phyloP scores from a whole-genome alignment of 306 rosid genomes.

The Sicyos baderoa region DNA sequence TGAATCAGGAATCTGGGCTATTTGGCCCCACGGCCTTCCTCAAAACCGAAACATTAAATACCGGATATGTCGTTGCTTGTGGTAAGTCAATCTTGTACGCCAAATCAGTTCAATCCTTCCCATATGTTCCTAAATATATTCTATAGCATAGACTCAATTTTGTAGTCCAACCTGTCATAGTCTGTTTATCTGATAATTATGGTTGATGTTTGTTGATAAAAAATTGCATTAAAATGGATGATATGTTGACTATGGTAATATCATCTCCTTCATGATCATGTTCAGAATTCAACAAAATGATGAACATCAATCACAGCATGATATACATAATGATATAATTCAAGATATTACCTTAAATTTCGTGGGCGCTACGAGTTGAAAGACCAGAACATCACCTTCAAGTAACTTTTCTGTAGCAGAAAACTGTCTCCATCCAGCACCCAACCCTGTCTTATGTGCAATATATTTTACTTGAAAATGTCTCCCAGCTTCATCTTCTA shows the following conservation, averaged over 20 bases:
- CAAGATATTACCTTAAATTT: slow-evolving; percentile 60
- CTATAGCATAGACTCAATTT: background rate
- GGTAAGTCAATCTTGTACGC: too few relatives aligned
- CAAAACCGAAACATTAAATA: too few relatives aligned
- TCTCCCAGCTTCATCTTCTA: slow-evolving; percentile 76
- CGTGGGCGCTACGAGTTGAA: slow-evolving; percentile 73
- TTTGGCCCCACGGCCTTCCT: too few relatives aligned
- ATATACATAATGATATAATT: background rate
- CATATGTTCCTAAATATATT: background rate
- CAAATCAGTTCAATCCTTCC: background rate
- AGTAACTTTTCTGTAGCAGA: slow-evolving; percentile 66
- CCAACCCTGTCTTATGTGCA: slow-evolving; percentile 73
- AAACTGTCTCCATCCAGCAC: slow-evolving; percentile 97
- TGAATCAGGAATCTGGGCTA: too few relatives aligned
- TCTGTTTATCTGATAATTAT: background rate
- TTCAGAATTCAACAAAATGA: background rate
- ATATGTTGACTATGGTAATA: background rate
- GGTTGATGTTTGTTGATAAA: background rate
- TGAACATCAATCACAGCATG: background rate
- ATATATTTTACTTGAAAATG: slow-evolving; percentile 56
- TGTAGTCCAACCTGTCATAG: background rate
- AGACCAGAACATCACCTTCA: slow-evolving; percentile 79
- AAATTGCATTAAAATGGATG: background rate
- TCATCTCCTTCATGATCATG: background rate
- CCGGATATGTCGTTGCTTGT: too few relatives aligned